Conservation (phyloP, 139 green algal genomes). For the Edaphochlamys debaryana region DNA sequence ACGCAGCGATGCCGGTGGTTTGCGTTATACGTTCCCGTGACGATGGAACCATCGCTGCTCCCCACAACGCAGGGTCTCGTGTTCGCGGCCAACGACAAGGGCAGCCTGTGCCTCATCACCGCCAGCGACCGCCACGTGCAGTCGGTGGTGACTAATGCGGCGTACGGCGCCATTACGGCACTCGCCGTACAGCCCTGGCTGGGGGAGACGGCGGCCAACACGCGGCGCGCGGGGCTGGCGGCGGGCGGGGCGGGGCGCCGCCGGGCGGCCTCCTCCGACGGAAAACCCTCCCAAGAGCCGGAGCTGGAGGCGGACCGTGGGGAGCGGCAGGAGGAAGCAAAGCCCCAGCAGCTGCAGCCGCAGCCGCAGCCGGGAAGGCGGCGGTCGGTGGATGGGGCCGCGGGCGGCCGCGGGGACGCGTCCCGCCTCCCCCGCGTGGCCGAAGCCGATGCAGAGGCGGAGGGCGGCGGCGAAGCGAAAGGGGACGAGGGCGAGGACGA, state of each 20-base stretch:
- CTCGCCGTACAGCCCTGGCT: not conserved
- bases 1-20: not conserved
- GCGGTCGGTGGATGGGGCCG: too few relatives aligned
- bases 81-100: not conserved
- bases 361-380: not conserved
- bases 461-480: not conserved
- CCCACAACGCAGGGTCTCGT: not conserved
- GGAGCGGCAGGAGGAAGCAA: too few relatives aligned
- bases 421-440: too few relatives aligned
- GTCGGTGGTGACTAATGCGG: not conserved
- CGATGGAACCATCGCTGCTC: not conserved
- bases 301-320: too few relatives aligned
- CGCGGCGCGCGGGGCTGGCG: not conserved
- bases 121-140: not conserved
- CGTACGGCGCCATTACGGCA: not conserved
- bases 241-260: not conserved
- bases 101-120: not conserved
- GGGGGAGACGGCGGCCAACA: not conserved
- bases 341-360: not conserved
- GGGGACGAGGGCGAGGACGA: not conserved
- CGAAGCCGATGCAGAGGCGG: too few relatives aligned
- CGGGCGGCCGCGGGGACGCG: too few relatives aligned
- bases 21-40: not conserved
- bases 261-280: too few relatives aligned
- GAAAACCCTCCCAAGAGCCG: too few relatives aligned